These are phyloP conservation scores for Chlorella vulgaris DNA, from an alignment of 139 green algal genomes.

Conservation along the genomic window DNA sequence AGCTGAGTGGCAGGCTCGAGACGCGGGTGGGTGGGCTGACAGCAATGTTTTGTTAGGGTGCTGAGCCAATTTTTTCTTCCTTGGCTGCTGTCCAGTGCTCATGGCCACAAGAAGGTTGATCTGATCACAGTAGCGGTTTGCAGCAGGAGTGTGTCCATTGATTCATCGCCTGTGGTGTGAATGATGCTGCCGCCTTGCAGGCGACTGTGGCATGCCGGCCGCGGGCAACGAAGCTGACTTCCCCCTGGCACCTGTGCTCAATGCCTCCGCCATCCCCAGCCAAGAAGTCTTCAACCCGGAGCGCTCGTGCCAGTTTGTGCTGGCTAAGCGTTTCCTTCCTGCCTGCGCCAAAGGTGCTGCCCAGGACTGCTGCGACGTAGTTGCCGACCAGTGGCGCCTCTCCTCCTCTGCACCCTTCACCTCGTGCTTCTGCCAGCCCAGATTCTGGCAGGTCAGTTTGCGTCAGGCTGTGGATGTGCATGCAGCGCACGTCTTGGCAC, in stretches of 20 bases:
- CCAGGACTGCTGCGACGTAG: slow-evolving; percentile 6
- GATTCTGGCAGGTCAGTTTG: slow-evolving; percentile 6
- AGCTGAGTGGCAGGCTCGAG: neutral
- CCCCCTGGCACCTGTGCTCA: neutral
- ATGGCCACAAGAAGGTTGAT: too few species aligned
- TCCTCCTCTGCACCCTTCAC: slow-evolving; percentile 22
- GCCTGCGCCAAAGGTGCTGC: neutral
- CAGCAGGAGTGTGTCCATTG: too few species aligned
- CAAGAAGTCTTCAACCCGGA: slow-evolving; percentile 19
- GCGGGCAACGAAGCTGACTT: slow-evolving; percentile 3
- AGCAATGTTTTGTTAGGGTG: neutral
- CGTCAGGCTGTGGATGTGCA: too few species aligned
- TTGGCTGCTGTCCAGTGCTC: too few species aligned
- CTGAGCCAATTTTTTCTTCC: too few species aligned
- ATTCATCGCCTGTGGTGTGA: too few species aligned
- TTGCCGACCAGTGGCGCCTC: neutral
- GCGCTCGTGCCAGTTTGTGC: slow-evolving; percentile 17
- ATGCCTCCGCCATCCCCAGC: neutral
- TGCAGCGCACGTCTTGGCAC: too few species aligned
- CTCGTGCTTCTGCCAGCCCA: slow-evolving; percentile 11
- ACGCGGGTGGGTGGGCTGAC: neutral
- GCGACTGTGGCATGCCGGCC: slow-evolving; percentile 17
- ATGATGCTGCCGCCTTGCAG: neutral
- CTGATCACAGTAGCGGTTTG: too few species aligned
- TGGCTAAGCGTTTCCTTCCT: neutral